A percentile compares a stretch with the other conserved stretches of the same genome.
Evolutionary conservation across 129 eudicot genomes (phyloP).

Genomic region (Saussurea involucrata): DNA sequence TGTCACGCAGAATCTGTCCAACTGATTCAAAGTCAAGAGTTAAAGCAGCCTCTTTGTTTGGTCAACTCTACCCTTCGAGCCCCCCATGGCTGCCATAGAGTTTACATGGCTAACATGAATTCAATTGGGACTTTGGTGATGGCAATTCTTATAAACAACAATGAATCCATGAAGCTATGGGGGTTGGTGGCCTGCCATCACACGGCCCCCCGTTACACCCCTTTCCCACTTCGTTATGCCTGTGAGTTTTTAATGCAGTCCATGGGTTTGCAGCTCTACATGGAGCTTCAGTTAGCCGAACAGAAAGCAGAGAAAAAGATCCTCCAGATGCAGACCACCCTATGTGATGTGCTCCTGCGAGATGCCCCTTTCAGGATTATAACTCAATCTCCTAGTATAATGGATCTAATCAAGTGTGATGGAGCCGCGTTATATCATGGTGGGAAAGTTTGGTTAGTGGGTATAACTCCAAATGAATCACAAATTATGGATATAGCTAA

Average conservation of each 20-base stretch:
- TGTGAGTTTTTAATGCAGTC: constrained; percentile 72
- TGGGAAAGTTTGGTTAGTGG: constrained; percentile 46
- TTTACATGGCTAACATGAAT: constrained; percentile 73
- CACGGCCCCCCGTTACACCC: constrained; percentile 47
- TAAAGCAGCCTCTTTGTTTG: constrained; percentile 55
- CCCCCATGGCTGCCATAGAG: constrained; percentile 56
- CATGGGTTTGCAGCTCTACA: constrained; percentile 54
- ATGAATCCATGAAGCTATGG: constrained; percentile 59
- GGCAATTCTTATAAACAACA: constrained; percentile 55
- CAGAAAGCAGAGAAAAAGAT: constrained; percentile 52
- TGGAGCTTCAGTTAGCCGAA: constrained; percentile 66
- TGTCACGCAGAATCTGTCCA: constrained; percentile 41
- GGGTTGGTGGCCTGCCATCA: constrained; percentile 79
- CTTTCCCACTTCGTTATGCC: constrained; percentile 68
- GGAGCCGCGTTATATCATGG: constrained; percentile 57
- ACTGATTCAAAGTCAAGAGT: constrained; percentile 41
- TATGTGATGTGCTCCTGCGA: constrained; percentile 71
- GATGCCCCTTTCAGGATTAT: constrained; percentile 57
- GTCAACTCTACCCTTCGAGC: constrained; percentile 71
- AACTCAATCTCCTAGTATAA: constrained; percentile 61
- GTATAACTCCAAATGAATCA: constrained; percentile 56
- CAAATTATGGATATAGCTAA: constrained; percentile 49
- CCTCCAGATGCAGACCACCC: constrained; percentile 50
- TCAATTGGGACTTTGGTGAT: constrained; percentile 56
- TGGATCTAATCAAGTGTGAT: constrained; percentile 72